phyloP scores from a whole-genome alignment of 208 protist genomes.

The Acanthamoeba castellanii region DNA sequence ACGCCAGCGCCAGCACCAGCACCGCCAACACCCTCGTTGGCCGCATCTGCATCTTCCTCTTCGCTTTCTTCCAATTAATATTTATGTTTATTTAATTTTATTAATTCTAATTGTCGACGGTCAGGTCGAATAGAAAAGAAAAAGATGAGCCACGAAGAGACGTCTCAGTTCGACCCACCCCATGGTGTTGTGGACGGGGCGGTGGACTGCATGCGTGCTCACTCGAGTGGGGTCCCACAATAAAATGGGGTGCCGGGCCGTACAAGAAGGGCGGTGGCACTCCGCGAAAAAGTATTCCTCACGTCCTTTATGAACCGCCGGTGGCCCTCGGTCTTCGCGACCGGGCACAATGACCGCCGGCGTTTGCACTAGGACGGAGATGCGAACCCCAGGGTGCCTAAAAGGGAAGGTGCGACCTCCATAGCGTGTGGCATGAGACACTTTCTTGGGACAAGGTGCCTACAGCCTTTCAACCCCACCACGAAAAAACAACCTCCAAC shows the following conservation, averaged over 20 bases:
- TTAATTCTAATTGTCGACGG: too few relatives aligned
- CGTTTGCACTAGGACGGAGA: slow-evolving; percentile 23
- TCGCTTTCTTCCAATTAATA: too few relatives aligned
- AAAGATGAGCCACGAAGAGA: too few relatives aligned
- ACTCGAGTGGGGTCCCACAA: too few relatives aligned
- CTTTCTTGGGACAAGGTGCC: slow-evolving; percentile 31
- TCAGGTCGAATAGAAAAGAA: too few relatives aligned
- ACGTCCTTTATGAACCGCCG: slow-evolving; percentile 26
- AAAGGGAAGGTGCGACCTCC: slow-evolving; percentile 14
- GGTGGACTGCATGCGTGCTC: too few relatives aligned
- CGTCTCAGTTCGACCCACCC: too few relatives aligned
- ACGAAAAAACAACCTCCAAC: neutral
- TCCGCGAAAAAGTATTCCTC: neutral
- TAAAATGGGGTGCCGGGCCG: too few relatives aligned
- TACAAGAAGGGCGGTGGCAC: neutral
- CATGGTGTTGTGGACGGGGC: too few relatives aligned
- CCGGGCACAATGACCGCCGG: neutral
- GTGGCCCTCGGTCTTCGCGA: neutral
- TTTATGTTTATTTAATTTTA: too few relatives aligned
- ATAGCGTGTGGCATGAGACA: neutral
- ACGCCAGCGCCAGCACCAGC: neutral
- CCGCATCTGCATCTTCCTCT: too few relatives aligned
- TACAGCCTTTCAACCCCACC: neutral
- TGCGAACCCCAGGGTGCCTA: neutral
- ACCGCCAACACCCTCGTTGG: neutral